A percentile compares a stretch with the other conserved stretches of the same genome.
Conservation (phyloP, 2,329 filamentous ascomycete genomes). For the Chaetomium sp. region DNA sequence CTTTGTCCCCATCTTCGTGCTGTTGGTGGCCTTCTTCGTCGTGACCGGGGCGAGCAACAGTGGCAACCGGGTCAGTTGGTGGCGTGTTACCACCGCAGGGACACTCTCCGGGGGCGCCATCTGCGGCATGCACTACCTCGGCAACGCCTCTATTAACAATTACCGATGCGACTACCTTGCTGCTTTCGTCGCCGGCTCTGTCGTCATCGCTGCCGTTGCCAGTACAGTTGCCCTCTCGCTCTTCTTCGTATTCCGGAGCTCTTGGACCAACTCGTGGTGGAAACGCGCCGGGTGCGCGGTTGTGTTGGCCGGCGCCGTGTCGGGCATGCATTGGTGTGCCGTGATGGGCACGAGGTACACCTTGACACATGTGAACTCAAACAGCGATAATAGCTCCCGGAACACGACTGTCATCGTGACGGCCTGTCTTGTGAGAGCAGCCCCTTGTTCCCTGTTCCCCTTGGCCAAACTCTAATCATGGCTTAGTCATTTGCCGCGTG, state of each 20-base stretch:
- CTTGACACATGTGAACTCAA: slow-evolving; percentile 50
- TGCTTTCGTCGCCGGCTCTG: slow-evolving; percentile 66
- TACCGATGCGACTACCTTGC: slow-evolving; percentile 66
- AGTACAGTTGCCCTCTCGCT: slow-evolving; percentile 70
- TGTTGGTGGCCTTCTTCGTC: slow-evolving; percentile 71
- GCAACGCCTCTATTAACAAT: slow-evolving; percentile 80
- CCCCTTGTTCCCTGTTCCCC: slow-evolving; percentile 2
- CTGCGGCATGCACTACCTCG: slow-evolving; percentile 85
- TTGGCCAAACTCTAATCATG: slow-evolving; percentile 8
- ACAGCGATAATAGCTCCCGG: slow-evolving; percentile 52
- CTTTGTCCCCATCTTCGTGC: slow-evolving; percentile 74
- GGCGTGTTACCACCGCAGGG: slow-evolving; percentile 65
- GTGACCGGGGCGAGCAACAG: slow-evolving; percentile 59
- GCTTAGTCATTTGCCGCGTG: slow-evolving; percentile 63
- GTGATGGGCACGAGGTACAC: slow-evolving; percentile 70
- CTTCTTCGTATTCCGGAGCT: slow-evolving; percentile 75
- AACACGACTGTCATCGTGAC: slow-evolving; percentile 74
- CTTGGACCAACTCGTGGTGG: slow-evolving; percentile 80
- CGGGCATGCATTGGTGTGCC: slow-evolving; percentile 86
- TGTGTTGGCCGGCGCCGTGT: slow-evolving; percentile 72
- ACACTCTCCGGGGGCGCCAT: slow-evolving; percentile 72
- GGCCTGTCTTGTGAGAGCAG: slow-evolving; percentile 62
- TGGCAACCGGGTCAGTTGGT: slow-evolving; percentile 50
- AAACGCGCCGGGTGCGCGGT: slow-evolving; percentile 68
- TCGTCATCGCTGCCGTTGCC: slow-evolving; percentile 70